Base-by-base conservation (phyloP, 345 rosid genomes). In the Pugionium dolabratum region DNA sequence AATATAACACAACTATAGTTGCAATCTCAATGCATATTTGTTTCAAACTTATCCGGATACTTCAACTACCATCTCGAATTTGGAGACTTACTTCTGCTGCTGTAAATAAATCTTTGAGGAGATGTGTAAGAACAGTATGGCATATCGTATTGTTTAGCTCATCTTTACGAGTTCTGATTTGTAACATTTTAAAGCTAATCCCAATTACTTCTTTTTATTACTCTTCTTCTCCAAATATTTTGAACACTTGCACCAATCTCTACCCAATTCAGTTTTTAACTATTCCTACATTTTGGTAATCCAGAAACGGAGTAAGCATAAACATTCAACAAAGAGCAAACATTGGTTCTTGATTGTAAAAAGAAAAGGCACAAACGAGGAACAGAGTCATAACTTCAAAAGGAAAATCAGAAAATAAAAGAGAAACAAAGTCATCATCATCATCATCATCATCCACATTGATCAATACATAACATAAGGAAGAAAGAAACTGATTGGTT, bases 391-490 rank as follows among this genome's bases (percentile, higher is more conserved):
- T 64, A 18, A 7, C 8, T 1, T 2, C 9, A 3, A 40, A 47
- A 48, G 11, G 45, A 7, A 52, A 1, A 53, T 1, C 26, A 27
- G 26, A 33, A 2, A 36, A 27, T 1, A 36, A 9, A 9, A 10
- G 31, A 18, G 1, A 27, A 54, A 34, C 53, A 1, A 57, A 48
- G 41, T 49, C 49, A 57, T 49, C 60, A 56, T 58, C 63, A 52
- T 48, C 73, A 69, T 34, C 73, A 69, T 34, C 36, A 52, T 43
- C 47, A 52, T 54, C 72, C 48, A 62, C 74, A 70, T 18, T 44
- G 74, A 62, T 34, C 35, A 28, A 57, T 42, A 34, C 47, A 10
- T 44, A 72, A 49, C 56, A 33, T 5, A 47, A 56, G 9, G 4
- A 11, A 34, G 27, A 58, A 37, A 40, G 44, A 40, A 44, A 43